Percentiles rank a stretch among this genome's conserved stretches.
phyloP scores from a whole-genome alignment of 2,329 filamentous ascomycete genomes.

The Xylariaceae sp. region DNA sequence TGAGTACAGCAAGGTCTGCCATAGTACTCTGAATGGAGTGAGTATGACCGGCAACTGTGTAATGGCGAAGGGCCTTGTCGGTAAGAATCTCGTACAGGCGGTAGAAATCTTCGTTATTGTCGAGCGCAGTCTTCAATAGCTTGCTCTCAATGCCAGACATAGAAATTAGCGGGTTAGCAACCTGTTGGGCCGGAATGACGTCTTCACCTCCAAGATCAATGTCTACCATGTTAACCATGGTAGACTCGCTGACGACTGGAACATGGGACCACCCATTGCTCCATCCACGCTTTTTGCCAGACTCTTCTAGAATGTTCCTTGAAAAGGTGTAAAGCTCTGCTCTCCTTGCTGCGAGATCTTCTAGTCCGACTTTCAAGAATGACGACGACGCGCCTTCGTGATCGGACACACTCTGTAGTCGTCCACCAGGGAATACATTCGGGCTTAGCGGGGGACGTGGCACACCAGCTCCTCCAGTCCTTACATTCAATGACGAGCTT shows the following conservation, averaged over 20 bases:
- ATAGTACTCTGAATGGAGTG: slow-evolving; percentile 80
- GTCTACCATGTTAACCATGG: slow-evolving; percentile 61
- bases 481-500: slow-evolving; percentile 65
- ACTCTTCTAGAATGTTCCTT: slow-evolving; percentile 76
- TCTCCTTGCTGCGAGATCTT: slow-evolving; percentile 81
- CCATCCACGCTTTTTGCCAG: slow-evolving; percentile 78
- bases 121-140: slow-evolving; percentile 66
- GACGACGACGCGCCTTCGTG: slow-evolving; percentile 52
- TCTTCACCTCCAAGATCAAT: slow-evolving; percentile 58
- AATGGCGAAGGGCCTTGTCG: slow-evolving; percentile 82
- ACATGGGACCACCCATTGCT: slow-evolving; percentile 75
- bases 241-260: slow-evolving; percentile 54
- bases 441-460: slow-evolving; percentile 55
- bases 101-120: slow-evolving; percentile 69
- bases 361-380: slow-evolving; percentile 70
- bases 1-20: slow-evolving; percentile 85
- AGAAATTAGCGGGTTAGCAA: slow-evolving; percentile 32
- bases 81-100: slow-evolving; percentile 78
- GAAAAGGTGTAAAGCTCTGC: slow-evolving; percentile 84
- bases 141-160: slow-evolving; percentile 60
- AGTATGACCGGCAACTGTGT: slow-evolving; percentile 76
- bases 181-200: slow-evolving; percentile 35
- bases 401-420: slow-evolving; percentile 45
- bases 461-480: slow-evolving; percentile 37
- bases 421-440: slow-evolving; percentile 58